These are phyloP conservation scores for Lycium ferocissimum DNA, from an alignment of 257 asterid genomes.

Conservation along the genomic window DNA sequence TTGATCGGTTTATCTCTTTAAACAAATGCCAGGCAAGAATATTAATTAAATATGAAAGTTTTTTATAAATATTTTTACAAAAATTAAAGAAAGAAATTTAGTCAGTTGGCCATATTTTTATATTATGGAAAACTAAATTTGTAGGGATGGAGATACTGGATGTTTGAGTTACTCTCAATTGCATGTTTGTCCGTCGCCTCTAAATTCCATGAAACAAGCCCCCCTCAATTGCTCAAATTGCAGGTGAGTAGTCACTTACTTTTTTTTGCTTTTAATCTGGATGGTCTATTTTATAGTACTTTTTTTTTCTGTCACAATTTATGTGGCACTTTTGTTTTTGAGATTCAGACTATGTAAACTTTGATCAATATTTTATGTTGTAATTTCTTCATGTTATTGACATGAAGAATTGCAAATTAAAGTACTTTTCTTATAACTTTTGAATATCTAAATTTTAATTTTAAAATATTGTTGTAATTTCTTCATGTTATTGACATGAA, in stretches of 20 bases:
- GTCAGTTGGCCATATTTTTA: background rate
- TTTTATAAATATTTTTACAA: background rate
- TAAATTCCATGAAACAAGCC: constrained; percentile 60
- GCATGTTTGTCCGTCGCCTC: constrained; percentile 74
- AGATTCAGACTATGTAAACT: too few species aligned
- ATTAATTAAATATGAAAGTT: background rate
- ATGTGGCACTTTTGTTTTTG: too few species aligned
- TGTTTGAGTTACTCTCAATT: constrained; percentile 64
- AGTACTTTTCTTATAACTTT: too few species aligned
- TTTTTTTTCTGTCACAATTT: too few species aligned
- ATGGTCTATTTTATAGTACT: background rate
- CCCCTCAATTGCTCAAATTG: constrained; percentile 49
- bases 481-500: too few species aligned
- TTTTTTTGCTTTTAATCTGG: background rate
- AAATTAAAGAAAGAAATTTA: background rate
- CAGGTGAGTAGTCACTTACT: constrained; percentile 51
- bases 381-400: too few species aligned
- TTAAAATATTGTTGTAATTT: too few species aligned
- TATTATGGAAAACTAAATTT: background rate
- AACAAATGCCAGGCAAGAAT: constrained; percentile 53
- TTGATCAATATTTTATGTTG: too few species aligned
- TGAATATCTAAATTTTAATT: too few species aligned
- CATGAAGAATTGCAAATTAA: too few species aligned
- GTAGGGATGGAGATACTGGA: constrained; percentile 67
- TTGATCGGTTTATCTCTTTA: constrained; percentile 72